Conservation (phyloP, 805 yeast genomes). For the Torulaspora delbrueckii region DNA sequence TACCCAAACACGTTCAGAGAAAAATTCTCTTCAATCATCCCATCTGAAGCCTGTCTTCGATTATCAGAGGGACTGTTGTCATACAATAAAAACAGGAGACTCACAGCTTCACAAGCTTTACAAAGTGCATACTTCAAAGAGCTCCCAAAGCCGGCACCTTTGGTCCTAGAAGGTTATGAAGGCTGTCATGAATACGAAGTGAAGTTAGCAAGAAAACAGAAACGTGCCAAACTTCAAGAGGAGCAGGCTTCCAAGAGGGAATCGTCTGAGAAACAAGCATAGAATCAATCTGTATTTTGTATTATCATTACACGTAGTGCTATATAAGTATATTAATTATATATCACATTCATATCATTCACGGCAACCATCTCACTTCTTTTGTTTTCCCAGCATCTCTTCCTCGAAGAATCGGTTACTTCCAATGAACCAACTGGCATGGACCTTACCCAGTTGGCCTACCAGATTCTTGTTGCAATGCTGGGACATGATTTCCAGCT, state of each 20-base stretch:
- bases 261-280: conserved; percentile 8
- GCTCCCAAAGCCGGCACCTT: conserved; percentile 60
- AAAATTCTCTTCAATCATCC: conserved; percentile 40
- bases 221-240: conserved; percentile 20
- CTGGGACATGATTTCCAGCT: conserved; percentile 29
- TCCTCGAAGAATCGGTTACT: conserved; percentile 28
- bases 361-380: conserved; percentile 5
- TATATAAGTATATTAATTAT: conserved; percentile 1
- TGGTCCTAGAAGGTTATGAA: conserved; percentile 55
- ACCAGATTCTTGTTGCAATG: conserved; percentile 32
- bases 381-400: conserved; percentile 22
- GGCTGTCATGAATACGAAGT: conserved; percentile 96
- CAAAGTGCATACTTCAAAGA: conserved; percentile 64
- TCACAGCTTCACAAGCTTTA: conserved; percentile 66
- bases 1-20: conserved; percentile 38
- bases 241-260: conserved; percentile 15
- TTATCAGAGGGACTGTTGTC: conserved; percentile 59
- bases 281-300: conserved; percentile 1
- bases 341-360: conserved; percentile 1
- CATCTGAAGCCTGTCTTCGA: conserved; percentile 52
- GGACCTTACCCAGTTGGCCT: conserved; percentile 32
- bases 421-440: conserved; percentile 33
- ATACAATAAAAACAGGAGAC: conserved; percentile 64
- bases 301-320: conserved; percentile 1
- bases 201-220: conserved; percentile 56